These are phyloP conservation scores for Calonectria montana DNA, from an alignment of 2,329 filamentous ascomycete genomes.

Conservation along the genomic window DNA sequence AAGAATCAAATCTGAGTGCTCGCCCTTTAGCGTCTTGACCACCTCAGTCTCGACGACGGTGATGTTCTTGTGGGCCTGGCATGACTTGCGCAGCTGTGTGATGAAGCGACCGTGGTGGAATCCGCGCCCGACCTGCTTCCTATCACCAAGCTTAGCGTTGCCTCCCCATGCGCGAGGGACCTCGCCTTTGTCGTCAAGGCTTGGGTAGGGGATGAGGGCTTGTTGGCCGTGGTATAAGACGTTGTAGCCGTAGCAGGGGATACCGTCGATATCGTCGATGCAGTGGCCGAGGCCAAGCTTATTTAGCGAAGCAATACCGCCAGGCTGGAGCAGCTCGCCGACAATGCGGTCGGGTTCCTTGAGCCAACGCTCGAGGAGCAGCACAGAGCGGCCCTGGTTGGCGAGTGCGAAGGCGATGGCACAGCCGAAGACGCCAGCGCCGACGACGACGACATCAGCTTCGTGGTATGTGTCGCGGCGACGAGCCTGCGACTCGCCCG, in stretches of 20 bases:
- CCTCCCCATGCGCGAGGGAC: constrained; percentile 52
- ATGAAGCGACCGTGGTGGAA: constrained; percentile 98
- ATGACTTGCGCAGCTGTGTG: constrained; percentile 80
- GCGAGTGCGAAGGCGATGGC: constrained; percentile 86
- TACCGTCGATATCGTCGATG: constrained; percentile 88
- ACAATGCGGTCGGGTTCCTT: constrained; percentile 96
- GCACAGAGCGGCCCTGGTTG: constrained; percentile 89
- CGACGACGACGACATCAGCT: constrained; percentile 89
- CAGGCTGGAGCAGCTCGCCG: constrained; percentile 93
- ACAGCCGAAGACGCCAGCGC: constrained; percentile 90
- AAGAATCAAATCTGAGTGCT: constrained; percentile 77
- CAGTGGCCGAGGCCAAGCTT: constrained; percentile 85
- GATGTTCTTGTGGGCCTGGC: constrained; percentile 81
- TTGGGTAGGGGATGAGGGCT: constrained; percentile 84
- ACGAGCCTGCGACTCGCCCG: constrained; percentile 55
- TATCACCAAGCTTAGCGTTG: constrained; percentile 46
- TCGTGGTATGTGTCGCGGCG: constrained; percentile 69
- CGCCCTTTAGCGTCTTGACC: constrained; percentile 77
- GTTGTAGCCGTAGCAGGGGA: constrained; percentile 86
- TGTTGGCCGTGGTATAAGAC: constrained; percentile 83
- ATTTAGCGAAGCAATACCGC: constrained; percentile 83
- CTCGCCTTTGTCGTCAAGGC: constrained; percentile 61
- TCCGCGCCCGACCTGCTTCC: constrained; percentile 73
- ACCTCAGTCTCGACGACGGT: constrained; percentile 92
- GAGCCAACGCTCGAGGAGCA: constrained; percentile 88